Evolutionary conservation across 2,329 filamentous ascomycete species (phyloP), one percentile per base, ranked within the genome.

Genomic region (Fusarium lateritium): DNA sequence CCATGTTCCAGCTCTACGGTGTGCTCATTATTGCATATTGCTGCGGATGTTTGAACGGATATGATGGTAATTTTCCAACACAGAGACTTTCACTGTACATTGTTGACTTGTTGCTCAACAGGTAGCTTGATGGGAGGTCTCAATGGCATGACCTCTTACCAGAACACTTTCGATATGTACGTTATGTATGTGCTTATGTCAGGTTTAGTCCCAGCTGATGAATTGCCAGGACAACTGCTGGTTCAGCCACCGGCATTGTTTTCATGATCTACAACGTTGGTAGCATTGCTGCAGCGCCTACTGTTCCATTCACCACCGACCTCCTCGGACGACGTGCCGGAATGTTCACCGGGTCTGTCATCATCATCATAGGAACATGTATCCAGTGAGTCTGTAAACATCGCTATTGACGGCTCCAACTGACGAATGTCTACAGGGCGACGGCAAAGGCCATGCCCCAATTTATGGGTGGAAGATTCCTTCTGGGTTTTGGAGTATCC

Each of bases 401-500:
- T 4, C 0, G 0, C 10, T 13, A 3, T 0, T 9, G 1, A 3
- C 14, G 2, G 0, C 1, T 14, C 2, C 8, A 2, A 17, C 53
- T 65, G 17, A 65, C 6, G 5, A 13, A 2, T 1, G 5, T 0
- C 2, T 11, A 11, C 15, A 71, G 69, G 26, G 78, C 82, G 3
- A 76, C 75, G 7, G 76, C 71, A 33, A 77, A 80, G 42, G 74
- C 62, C 0, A 46, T 73, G 44, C 40, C 74, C 15, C 80, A 81
- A 46, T 81, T 83, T n/a, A 78, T 83, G 39, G 80, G 81, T 8
- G 86, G 85, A 4, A 83, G 86, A 24, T 88, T 89, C 66, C 75
- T 88, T 6, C 83, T 89, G 1, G 87, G 87, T 19, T 88, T 89
- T 54, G 82, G 82, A 17, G 80, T 82, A 7, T 78, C 79, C 14